Base-by-base conservation (phyloP, 2,329 filamentous ascomycete genomes). In the Nothophoma quercina region DNA sequence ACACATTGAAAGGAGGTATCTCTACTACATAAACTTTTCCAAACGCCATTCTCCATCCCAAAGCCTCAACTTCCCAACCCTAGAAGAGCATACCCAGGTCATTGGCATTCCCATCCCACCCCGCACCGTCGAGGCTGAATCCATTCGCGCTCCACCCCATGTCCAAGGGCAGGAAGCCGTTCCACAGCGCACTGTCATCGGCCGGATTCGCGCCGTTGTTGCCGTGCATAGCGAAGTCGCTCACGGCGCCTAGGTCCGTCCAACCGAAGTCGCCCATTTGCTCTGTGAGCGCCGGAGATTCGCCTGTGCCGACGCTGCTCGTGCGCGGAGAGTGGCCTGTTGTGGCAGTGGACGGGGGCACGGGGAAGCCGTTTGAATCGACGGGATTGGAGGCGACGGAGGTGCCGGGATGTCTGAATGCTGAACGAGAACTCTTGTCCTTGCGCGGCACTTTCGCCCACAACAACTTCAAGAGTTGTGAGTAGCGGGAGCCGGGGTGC, bases 241-340 rank as follows among this genome's bases (percentile, higher is more conserved):
- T 77, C 12, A 80, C 78, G 12, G 78, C 78, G 52, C 74, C 67
- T 3, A 80, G 63, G 64, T 80, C 78, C 3, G 78, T 79, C 78
- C 78, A 80, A 22, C 75, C 77, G 59, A 80, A 80, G 52, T 80
- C 78, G 7, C 78, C 78, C 75, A 79, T 78, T 32, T 72, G 70
- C 55, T 80, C 78, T 5, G 76, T 77, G 10, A 78, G 62, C 21
- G 75, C 74, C 0, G 77, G 77, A 35, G 73, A 76, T 36, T 74
- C 70, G 7, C 65, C 74, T 12, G 72, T 73, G 3, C 67, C 65
- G 5, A 70, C 65, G 29, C 71, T 74, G 10, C 74, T 75, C 7
- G 76, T 71, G n/a, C 75, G 71, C 32, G 77, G 70, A 50, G 30
- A 58, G 19, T 49, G 56, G 0, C 43, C 47, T 9, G 58, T 51